These are phyloP conservation scores for Dacryopinax spathularia DNA, from an alignment of 768 basidiomycete species.

Conservation along the genomic window DNA sequence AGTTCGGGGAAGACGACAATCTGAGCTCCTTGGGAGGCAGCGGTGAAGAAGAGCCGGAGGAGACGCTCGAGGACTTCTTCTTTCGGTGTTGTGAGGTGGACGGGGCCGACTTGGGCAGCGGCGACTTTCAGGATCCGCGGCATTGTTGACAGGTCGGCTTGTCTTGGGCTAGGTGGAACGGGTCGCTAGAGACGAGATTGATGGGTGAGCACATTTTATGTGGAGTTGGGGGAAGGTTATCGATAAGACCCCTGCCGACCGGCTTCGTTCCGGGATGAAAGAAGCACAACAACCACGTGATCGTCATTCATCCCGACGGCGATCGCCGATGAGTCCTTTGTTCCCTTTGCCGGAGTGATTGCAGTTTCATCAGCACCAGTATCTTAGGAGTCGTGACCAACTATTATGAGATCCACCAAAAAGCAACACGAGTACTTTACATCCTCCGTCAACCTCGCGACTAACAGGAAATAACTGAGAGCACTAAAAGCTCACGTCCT, in stretches of 20 bases:
- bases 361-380: too few relatives aligned
- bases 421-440: not conserved
- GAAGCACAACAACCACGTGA: not conserved
- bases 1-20: slow-evolving; percentile 3
- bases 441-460: not conserved
- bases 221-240: too few relatives aligned
- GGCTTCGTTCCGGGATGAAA: not conserved
- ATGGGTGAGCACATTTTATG: too few relatives aligned
- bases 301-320: not conserved
- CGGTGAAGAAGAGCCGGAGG: slow-evolving; percentile 15
- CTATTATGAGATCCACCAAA: too few relatives aligned
- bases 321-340: too few relatives aligned
- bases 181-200: too few relatives aligned
- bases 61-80: slow-evolving; percentile 16
- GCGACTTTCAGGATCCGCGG: slow-evolving; percentile 20
- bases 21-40: slow-evolving; percentile 13
- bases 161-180: too few relatives aligned
- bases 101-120: slow-evolving; percentile 23
- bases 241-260: not conserved
- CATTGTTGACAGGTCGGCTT: slow-evolving; percentile 10
- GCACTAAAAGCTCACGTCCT: too few relatives aligned
- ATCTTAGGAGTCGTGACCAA: too few relatives aligned
- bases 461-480: too few relatives aligned
- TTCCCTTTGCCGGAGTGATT: too few relatives aligned
- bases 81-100: slow-evolving; percentile 17